Base-by-base conservation (phyloP, 2,329 filamentous ascomycete genomes). In the Mycogone perniciosa region DNA sequence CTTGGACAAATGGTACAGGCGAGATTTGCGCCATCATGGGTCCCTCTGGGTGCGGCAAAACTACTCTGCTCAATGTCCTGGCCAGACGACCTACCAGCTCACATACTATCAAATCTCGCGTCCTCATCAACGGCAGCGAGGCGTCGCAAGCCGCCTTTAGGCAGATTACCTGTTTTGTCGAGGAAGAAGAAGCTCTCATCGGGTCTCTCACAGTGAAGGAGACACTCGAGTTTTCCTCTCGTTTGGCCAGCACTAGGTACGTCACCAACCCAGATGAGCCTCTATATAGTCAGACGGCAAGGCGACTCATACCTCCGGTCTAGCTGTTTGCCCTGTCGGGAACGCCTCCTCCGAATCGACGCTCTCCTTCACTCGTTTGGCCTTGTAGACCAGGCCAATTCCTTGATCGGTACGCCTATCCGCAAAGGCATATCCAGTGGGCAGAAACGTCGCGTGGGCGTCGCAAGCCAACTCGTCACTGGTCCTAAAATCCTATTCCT, bases 151-250 rank as follows among this genome's bases (percentile, higher is more conserved):
- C 72, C 6, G 71, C 72, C 0, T 85, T 92, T 58, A 80, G 81
- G 13, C 74, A 79, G 44, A 74, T 92, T 45, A 85, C 80, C 49
- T 82, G 82, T 43, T 95, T 90, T 62, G 89, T 95, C 26, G 89
- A 95, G 71, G 89, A 95, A 66, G 88, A 95, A 57, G 89, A 95
- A 71, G 85, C 88, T 1, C 75, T 95, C 9, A 86, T 92, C 46
- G 89, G 89, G 4, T 85, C 85, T 0, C 72, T 95, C 56, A 95
- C 89, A 0, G 87, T 92, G 7, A 75, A 79, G 30, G 89, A 95
- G 71, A 95, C 89, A 0, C 70, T 95, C 54, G 71, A 82, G 55
- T 95, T 95, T 65, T 85, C 88, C 0, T 86, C 88, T 0, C 79
- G 85, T 26, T 42, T 42, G 20, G 9, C 39, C 39, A 26, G 20